Evolutionary conservation across 176 grass and related monocot genomes (phyloP), one percentile per base, ranked within the genome.

Genomic region (Poa annua): DNA sequence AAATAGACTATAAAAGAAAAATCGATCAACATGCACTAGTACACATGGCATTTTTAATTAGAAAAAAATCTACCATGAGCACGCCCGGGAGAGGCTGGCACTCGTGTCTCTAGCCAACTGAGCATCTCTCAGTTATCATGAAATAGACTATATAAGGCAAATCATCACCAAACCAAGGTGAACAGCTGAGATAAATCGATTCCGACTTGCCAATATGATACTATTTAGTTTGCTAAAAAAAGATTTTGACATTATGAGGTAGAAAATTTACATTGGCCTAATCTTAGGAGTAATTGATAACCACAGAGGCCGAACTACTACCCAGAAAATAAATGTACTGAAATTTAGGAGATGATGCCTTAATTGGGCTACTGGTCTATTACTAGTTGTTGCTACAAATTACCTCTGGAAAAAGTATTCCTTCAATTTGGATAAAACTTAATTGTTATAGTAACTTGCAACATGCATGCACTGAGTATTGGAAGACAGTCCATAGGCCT

Each of bases 361-460:
- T 41, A 77, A 49, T 25, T 21, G 60, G 77, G 3, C 11, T 16
- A 33, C 12, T 71, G 62, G 22, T 14, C 11, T 77, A 16, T 15
- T 83, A 50, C 19, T 12, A 76, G 45, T 29, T 35, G n/a, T 68
- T 69, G 39, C 32, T 54, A 76, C 45, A 66, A 44, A 77, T 45
- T 66, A 11, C 45, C 68, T 5, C 33, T 14, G 61, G 1, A n/a
- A 66, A 55, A 19, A 25, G 22, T 67, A 55, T 6, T 68, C 22
- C 17, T 38, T 14, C n/a, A 85, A 83, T 64, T 19, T 17, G 29
- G 10, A 59, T 3, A 8, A 35, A 64, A 75, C 2, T 21, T n/a
- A 39, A 38, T 75, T 12, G 67, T 35, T 19, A 85, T 7, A 62
- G 20, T 49, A 10, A 57, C 24, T 59, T 70, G 54, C 17, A 79